Evolutionary conservation across 805 yeast species (phyloP).

Genomic region (Wickerhamiella slavikovae): DNA sequence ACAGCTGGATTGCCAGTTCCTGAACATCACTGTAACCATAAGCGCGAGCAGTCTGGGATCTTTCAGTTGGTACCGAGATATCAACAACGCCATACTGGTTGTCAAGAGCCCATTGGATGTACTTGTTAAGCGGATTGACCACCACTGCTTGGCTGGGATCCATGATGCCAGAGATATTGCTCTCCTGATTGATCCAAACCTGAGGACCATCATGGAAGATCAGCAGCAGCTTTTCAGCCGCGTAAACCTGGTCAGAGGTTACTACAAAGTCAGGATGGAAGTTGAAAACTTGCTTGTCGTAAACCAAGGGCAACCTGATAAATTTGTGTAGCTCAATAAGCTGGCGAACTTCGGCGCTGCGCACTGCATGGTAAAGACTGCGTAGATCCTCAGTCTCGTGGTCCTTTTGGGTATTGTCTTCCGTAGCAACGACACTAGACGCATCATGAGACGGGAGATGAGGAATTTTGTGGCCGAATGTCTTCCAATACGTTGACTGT

Average conservation of each 20-base stretch:
- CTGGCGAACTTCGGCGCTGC: conserved; percentile 41
- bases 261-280: conserved; percentile 43
- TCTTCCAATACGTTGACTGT: conserved; percentile 78
- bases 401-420: no score
- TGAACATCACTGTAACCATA: conserved; percentile 25
- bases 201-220: conserved; percentile 83
- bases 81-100: conserved; percentile 64
- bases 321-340: conserved; percentile 35
- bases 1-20: conserved; percentile 54
- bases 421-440: neutral
- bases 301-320: conserved; percentile 42
- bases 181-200: conserved; percentile 72
- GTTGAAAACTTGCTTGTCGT: conserved; percentile 23
- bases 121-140: conserved; percentile 49
- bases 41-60: conserved; percentile 31
- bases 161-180: conserved; percentile 57
- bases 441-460: conserved; percentile 3
- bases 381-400: no score
- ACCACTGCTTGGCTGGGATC: conserved; percentile 54
- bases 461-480: conserved; percentile 26
- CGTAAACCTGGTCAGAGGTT: conserved; percentile 48
- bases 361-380: conserved; percentile 46
- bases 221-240: conserved; percentile 39
- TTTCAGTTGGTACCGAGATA: conserved; percentile 46
- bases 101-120: conserved; percentile 46